Evolutionary conservation across 495 filamentous ascomycete species (phyloP), one percentile per base, ranked within the genome.

Genomic region (Talaromyces borbonicus): DNA sequence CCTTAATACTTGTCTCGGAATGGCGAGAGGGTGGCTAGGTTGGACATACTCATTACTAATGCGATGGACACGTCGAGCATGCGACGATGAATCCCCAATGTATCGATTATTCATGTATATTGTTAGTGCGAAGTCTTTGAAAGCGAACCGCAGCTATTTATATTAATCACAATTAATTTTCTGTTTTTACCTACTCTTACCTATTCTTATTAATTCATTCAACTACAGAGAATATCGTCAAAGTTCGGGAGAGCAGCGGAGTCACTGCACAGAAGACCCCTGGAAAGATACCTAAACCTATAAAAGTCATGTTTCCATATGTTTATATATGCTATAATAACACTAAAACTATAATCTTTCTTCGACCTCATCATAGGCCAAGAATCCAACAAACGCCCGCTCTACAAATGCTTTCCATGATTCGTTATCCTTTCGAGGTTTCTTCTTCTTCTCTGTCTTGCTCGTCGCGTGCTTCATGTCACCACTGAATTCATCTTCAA

Each of bases 321-420:
- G 6, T 30, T 12, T 12, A 6, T 30, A 6, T 30, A 7, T 30
- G 27, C 6, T 7, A 30, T 30, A 30, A 12, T 6, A 30, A 30
- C 6, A 12, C 6, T 6, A 30, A 12, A 41, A 41, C 22, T 41
- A 40, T 36, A 23, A 33, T 15, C 24, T 46, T 16, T 74, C 62
- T 45, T 68, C 61, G 25, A 84, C 52, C 19, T 88, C 80, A 23
- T 80, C 67, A 40, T 71, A 63, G 49, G 79, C 70, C 53, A 81
- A 65, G 12, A 78, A 84, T 16, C 83, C 78, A 16, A 92, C 83
- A 68, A 92, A 94, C 0, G 89, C 89, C 31, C 87, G 78, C 19
- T 65, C 60, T 14, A 93, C 60, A 57, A 95, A 95, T 8, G 82
- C 72, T 39, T 78, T 72, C 89, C 89, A 95, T 3, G 61, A 59